phyloP scores from a whole-genome alignment of 2,329 filamentous ascomycete species.

The Phialophora expanda region DNA sequence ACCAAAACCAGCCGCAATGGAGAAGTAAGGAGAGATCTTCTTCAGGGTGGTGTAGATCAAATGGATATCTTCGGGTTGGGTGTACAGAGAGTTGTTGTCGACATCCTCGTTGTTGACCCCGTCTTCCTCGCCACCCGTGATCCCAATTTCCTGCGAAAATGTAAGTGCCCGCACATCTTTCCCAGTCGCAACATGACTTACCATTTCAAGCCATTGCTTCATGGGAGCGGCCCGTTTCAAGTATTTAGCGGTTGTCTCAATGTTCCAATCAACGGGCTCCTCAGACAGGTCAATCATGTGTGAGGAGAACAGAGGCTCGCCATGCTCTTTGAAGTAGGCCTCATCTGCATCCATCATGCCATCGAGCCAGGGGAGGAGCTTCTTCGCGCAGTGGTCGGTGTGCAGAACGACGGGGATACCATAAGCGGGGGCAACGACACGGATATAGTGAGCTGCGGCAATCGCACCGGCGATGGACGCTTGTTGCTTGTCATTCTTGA shows the following conservation, averaged over 20 bases:
- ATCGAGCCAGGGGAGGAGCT: conserved; percentile 97
- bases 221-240: conserved; percentile 91
- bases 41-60: conserved; percentile 85
- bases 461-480: conserved; percentile 87
- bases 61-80: conserved; percentile 95
- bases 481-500: conserved; percentile 80
- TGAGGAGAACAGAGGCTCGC: conserved; percentile 89
- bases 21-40: conserved; percentile 93
- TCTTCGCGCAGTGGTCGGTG: conserved; percentile 99
- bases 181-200: conserved; percentile 49
- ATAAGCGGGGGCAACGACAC: conserved; percentile 82
- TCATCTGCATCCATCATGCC: conserved; percentile 95
- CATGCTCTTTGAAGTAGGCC: conserved; percentile 89
- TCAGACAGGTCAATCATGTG: conserved; percentile 99
- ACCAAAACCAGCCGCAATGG: conserved; percentile 95
- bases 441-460: conserved; percentile 92
- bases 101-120: conserved; percentile 98
- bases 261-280: conserved; percentile 88
- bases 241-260: conserved; percentile 89
- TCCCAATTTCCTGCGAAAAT: conserved; percentile 72
- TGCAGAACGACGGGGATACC: conserved; percentile 90
- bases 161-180: conserved; percentile 16
- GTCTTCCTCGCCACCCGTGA: conserved; percentile 96
- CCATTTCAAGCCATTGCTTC: conserved; percentile 99
- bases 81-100: conserved; percentile 97